Evolutionary conservation across 495 filamentous ascomycete genomes (phyloP), one percentile per base, ranked within the genome.

Genomic region (Penicillium desertorum): DNA sequence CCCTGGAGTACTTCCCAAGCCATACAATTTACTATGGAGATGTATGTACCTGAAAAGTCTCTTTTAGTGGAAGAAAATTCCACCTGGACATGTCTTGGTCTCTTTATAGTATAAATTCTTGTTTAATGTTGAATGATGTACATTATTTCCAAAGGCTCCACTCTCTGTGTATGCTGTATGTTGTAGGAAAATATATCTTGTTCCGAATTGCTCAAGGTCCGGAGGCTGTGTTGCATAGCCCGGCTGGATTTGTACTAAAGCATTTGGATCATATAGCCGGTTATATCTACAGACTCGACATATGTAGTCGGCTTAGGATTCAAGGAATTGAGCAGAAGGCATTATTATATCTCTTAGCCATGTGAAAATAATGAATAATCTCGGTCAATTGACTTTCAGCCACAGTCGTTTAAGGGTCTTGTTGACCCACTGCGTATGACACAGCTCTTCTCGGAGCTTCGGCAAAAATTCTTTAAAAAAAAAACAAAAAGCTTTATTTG

Each of bases 181-280:
- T 36, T 36, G 34, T 11, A 17, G 10, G 3, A 16, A 22, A 10
- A 50, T 36, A 20, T 50, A 10, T 20, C 7, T 17, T 29, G n/a
- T 8, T 12, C 12, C 20, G 20, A 30, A 12, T 11, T 5, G 30
- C 8, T 22, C 25, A 14, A 32, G 8, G 9, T 14, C 41, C 7
- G 20, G 43, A 47, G 53, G 43, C 53, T 55, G 32, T 55, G 53
- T 25, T 55, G 30, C 34, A 42, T 54, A 54, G 39, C 42, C 29
- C 36, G 22, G 19, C 48, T 39, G 20, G 3, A 39, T 44, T 16
- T 14, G 37, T 25, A 30, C 37, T 52, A 32, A 20, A 20, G 32
- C 32, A 16, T 20, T 16, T 25, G 45, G 42, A 20, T 5, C 22
- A 14, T 20, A 32, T 37, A 37, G 19, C 19, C 37, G 23, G 8